Evolutionary conservation across 106 monocot genomes (phyloP), one percentile per base, ranked within the genome.

Genomic region (Acanthochlamys bracteata): DNA sequence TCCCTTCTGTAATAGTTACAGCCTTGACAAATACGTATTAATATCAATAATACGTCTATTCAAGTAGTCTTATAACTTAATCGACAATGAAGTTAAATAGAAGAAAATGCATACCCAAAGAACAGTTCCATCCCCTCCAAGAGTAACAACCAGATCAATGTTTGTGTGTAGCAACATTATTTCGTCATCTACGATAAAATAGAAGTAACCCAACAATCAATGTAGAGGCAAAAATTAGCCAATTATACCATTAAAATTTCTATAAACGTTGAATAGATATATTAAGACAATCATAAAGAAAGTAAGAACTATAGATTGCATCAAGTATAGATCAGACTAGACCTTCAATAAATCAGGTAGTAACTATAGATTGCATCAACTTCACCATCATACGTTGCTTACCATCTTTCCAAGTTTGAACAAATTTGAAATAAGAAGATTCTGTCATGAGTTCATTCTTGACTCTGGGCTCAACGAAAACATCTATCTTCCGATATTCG

Each of bases 121-220:
- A 71, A 98, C 98, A 57, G 98, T 98, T 76, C 98, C 98, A 76
- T 98, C 98, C 46, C 98, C 98, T 24, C 98, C 98, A 73, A 98
- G 98, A 72, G 98, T 98, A 64, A 92, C 66, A 41, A 98, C 79
- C 27, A 98, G 79, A 66, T 98, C 98, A 66, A 92, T 76, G 67
- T 89, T 98, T 39, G 85, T 85, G 73, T 98, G 98, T 9, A 98
- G 68, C 19, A 68, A 57, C 57, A 60, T 75, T 67, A 86, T 74
- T 70, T 98, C 91, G 0, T 83, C 85, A 79, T 96, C 95, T 96
- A 56, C 45, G 57, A 55, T 53, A 54, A 12, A 60, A 39, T 25
- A 19, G 24, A 42, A 41, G 43, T 42, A 59, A 66, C 39, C 20
- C 55, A 40, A 63, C 65, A 43, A 15, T 27, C 52, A 23, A n/a